phyloP scores from a whole-genome alignment of 257 asterid species.

The Orobanche coerulescens region DNA sequence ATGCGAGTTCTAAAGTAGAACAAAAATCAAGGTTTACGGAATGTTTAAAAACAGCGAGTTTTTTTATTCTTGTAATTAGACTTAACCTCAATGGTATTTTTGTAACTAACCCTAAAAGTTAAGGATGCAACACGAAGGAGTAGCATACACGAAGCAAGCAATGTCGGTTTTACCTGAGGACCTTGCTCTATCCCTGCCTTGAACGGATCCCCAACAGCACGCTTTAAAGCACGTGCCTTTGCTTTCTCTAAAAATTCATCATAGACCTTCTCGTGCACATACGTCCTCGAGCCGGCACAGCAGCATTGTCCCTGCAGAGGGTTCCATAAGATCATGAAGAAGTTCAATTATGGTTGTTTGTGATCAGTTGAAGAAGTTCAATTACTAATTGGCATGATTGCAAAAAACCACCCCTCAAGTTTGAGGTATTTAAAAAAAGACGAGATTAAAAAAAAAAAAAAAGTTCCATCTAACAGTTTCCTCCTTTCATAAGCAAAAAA shows the following conservation, averaged over 20 bases:
- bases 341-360: neutral
- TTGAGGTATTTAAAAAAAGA: no score
- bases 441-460: no score
- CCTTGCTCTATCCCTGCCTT: slow-evolving; percentile 79
- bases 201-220: slow-evolving; percentile 95
- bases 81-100: neutral
- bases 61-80: neutral
- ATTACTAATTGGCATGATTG: no score
- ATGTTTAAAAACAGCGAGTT: neutral
- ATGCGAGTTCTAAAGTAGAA: neutral
- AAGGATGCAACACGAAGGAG: neutral
- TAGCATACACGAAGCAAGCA: neutral
- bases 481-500: no score
- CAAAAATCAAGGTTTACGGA: neutral
- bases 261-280: slow-evolving; percentile 74
- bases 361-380: no score
- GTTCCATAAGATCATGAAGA: neutral
- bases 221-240: slow-evolving; percentile 58
- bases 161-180: slow-evolving; percentile 60
- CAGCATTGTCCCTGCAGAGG: slow-evolving; percentile 90
- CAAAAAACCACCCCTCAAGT: no score
- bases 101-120: neutral
- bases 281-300: slow-evolving; percentile 91
- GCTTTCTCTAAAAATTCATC: slow-evolving; percentile 88
- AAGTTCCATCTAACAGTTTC: no score